Percentiles rank a stretch among this genome's conserved stretches.
Conservation (phyloP, 306 rosid genomes). For the Coriaria nepalensis region DNA sequence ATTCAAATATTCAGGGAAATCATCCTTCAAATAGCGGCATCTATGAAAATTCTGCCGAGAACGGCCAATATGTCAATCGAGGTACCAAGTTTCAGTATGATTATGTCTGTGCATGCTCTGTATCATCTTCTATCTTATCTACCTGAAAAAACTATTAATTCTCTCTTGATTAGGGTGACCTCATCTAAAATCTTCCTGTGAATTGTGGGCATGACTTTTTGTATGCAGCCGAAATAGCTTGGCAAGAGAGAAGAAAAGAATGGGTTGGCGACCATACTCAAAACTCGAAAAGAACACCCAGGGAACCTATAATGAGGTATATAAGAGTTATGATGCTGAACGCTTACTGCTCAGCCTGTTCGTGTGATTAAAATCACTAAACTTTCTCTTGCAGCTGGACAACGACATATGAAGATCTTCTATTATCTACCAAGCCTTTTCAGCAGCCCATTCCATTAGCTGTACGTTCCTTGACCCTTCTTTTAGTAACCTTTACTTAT, state of each 20-base stretch:
- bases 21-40: constrained; percentile 19
- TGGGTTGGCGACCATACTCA: constrained; percentile 45
- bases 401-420: constrained; percentile 35
- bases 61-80: constrained; percentile 33
- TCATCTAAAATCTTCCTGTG: not conserved
- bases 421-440: constrained; percentile 29
- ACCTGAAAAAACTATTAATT: too few species aligned
- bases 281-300: constrained; percentile 22
- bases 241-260: constrained; percentile 50
- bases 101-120: too few species aligned
- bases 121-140: too few species aligned
- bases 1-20: constrained; percentile 24
- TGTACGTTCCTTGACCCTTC: constrained; percentile 16
- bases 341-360: not conserved
- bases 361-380: not conserved
- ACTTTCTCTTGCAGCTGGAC: constrained; percentile 33
- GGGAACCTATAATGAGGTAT: constrained; percentile 54
- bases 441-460: constrained; percentile 36
- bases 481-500: constrained; percentile 8
- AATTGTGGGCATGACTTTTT: constrained; percentile 5
- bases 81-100: constrained; percentile 15
- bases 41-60: constrained; percentile 22
- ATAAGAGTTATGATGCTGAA: constrained; percentile 1
- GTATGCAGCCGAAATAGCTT: constrained; percentile 55
- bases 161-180: not conserved